phyloP scores from a whole-genome alignment of 306 rosid species.

The Phaseolus lunatus region DNA sequence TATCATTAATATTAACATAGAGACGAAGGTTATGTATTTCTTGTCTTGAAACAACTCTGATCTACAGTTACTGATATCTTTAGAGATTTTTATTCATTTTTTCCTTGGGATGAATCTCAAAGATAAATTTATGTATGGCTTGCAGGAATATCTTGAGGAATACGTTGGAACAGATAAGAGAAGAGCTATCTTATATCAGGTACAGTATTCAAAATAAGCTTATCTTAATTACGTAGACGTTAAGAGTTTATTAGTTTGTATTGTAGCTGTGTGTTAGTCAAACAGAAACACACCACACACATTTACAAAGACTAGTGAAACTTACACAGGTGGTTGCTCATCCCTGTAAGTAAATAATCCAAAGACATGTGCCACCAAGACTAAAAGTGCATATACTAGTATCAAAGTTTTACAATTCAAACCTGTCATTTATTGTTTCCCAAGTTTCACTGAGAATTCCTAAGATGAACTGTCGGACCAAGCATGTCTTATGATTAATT shows the following conservation, averaged over 20 bases:
- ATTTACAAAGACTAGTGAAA: conserved; percentile 23
- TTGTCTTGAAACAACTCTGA: conserved; percentile 2
- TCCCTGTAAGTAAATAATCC: conserved; percentile 26
- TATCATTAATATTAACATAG: conserved; percentile 6
- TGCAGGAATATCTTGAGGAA: conserved; percentile 97
- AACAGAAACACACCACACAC: not conserved
- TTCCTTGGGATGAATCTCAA: conserved; percentile 34
- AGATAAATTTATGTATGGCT: conserved; percentile 13
- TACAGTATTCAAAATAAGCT: conserved; percentile 44
- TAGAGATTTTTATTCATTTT: not conserved
- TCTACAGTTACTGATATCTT: conserved; percentile 18
- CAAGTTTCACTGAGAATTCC: not conserved
- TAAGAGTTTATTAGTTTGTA: conserved; percentile 28
- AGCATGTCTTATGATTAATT: not conserved
- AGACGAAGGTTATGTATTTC: conserved; percentile 5
- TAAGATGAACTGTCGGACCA: conserved; percentile 4
- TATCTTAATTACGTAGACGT: conserved; percentile 18
- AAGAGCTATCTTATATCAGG: conserved; percentile 79
- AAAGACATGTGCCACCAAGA: not conserved
- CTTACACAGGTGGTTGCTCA: conserved; percentile 8
- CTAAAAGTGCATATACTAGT: not conserved
- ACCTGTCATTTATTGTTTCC: not conserved
- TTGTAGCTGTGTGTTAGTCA: conserved; percentile 9
- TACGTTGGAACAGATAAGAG: conserved; percentile 72
- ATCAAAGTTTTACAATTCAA: not conserved